A percentile compares a stretch with the other conserved stretches of the same genome.
Conservation (phyloP, 148 eudicot species). For the Camellia japonica region DNA sequence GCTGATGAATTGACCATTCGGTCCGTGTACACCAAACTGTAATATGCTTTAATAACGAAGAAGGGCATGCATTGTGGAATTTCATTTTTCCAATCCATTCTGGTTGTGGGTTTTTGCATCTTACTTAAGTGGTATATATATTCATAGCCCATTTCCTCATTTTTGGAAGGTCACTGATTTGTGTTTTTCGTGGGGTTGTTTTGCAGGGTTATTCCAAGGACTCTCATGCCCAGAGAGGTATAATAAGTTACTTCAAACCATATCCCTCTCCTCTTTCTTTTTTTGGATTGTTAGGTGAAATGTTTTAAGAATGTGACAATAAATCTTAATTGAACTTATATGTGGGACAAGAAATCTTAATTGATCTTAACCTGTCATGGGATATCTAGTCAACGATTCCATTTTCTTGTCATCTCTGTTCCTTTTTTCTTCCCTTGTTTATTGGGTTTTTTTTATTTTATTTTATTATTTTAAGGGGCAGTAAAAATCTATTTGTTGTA, state of each 20-base stretch:
- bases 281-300: neutral
- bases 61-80: neutral
- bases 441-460: neutral
- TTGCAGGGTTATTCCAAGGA: conserved; percentile 90
- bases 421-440: neutral
- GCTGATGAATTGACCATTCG: too few species aligned
- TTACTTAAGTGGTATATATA: too few species aligned
- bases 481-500: too few species aligned
- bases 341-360: neutral
- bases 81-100: neutral
- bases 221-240: conserved; percentile 90
- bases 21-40: too few species aligned
- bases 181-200: conserved; percentile 1
- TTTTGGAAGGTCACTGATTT: neutral
- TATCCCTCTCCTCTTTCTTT: conserved; percentile 1
- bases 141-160: neutral
- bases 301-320: conserved; percentile 15
- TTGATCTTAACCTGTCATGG: conserved; percentile 7
- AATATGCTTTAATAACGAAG: neutral
- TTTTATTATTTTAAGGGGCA: too few species aligned
- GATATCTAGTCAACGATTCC: too few species aligned
- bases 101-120: neutral
- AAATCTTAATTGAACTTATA: conserved; percentile 7
- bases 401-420: too few species aligned
- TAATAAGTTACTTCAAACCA: conserved; percentile 24